phyloP scores from a whole-genome alignment of 1,284 basidiomycete genomes.

The Puccinia triticina region DNA sequence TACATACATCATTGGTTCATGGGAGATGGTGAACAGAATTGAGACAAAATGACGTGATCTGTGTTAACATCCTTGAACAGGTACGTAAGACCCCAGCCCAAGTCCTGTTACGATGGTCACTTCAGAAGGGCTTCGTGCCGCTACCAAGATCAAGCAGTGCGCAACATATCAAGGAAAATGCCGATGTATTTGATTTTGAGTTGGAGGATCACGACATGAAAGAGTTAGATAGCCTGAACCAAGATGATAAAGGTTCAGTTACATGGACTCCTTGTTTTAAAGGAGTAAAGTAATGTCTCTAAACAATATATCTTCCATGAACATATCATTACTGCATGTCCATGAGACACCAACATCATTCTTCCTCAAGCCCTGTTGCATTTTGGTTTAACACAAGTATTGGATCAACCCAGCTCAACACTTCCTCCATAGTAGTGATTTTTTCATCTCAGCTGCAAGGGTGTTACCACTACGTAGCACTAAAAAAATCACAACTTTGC shows the following conservation, averaged over 20 bases:
- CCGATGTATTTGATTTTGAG: conserved; percentile 55
- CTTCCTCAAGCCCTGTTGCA: no score
- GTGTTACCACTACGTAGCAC: no score
- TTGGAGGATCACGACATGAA: conserved; percentile 54
- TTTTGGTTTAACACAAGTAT: no score
- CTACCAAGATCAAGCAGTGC: conserved; percentile 56
- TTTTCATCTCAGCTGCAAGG: no score
- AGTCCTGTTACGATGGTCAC: conserved; percentile 77
- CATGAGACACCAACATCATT: neutral
- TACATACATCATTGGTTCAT: no score
- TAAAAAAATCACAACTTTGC: no score
- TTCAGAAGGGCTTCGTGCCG: conserved; percentile 72
- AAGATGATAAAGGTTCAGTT: conserved; percentile 33
- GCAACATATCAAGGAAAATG: conserved; percentile 55
- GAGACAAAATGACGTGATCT: neutral
- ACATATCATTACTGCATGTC: neutral
- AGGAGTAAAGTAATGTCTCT: neutral
- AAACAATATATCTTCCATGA: neutral
- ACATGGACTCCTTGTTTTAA: conserved; percentile 25
- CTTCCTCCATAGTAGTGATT: no score
- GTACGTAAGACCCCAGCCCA: conserved; percentile 72
- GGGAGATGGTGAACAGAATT: neutral
- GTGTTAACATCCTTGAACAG: conserved; percentile 59
- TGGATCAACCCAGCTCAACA: no score
- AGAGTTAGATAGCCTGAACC: conserved; percentile 7